These are phyloP conservation scores for Ceratocystiopsis sp. DNA, from an alignment of 2,329 filamentous ascomycete species.

Conservation along the genomic window DNA sequence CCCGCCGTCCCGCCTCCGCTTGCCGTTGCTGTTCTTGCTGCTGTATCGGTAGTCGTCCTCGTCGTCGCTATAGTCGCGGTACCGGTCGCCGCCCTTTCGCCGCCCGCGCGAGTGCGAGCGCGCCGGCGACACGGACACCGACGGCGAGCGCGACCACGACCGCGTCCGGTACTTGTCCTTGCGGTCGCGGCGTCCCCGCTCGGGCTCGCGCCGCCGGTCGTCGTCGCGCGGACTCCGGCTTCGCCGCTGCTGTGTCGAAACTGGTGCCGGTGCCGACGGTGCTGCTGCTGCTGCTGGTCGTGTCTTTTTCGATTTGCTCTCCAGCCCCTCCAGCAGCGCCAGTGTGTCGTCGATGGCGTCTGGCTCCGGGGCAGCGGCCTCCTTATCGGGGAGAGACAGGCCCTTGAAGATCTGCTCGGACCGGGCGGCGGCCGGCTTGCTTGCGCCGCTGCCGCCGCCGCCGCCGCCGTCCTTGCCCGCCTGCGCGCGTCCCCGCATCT, in stretches of 20 bases:
- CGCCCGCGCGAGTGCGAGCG: conserved; percentile 23
- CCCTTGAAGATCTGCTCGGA: conserved; percentile 69
- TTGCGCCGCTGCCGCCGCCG: conserved; percentile 20
- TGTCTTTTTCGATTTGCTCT: conserved; percentile 38
- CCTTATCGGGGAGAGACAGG: conserved; percentile 68
- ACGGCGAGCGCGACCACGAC: conserved; percentile 22
- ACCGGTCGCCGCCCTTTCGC: conserved; percentile 28
- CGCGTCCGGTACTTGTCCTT: conserved; percentile 15
- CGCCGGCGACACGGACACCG: conserved; percentile 23
- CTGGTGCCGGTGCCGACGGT: background rate
- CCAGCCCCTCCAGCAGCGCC: conserved; percentile 74
- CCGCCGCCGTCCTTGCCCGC: conserved; percentile 22
- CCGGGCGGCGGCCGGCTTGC: conserved; percentile 19
- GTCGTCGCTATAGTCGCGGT: conserved; percentile 17
- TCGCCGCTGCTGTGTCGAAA: background rate
- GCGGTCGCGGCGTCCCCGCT: conserved; percentile 17
- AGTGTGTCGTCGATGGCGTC: conserved; percentile 86
- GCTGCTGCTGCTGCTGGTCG: too few relatives aligned
- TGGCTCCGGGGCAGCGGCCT: conserved; percentile 18
- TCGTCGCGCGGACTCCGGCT: conserved; percentile 7
- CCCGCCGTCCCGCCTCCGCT: conserved; percentile 21
- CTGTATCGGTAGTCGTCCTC: conserved; percentile 5
- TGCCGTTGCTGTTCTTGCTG: conserved; percentile 19
- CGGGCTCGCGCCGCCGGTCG: conserved; percentile 33
- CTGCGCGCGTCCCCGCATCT: conserved; percentile 42